These are phyloP conservation scores for Ashbya aceris DNA, from an alignment of 1,139 yeast species.

Conservation along the genomic window DNA sequence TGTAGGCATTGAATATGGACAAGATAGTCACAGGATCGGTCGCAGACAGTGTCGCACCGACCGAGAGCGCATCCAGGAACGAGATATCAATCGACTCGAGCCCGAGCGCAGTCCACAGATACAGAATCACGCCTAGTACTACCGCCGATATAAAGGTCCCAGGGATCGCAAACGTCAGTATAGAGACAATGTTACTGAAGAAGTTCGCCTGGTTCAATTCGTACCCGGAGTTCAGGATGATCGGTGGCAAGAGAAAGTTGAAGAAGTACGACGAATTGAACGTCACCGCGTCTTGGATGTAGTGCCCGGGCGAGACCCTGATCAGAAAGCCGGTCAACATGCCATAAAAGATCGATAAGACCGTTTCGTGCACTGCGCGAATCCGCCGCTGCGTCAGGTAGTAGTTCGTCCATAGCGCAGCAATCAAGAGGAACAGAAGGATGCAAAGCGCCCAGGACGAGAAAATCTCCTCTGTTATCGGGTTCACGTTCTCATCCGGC, in stretches of 20 bases:
- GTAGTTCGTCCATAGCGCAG: constrained; percentile 92
- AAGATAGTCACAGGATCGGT: constrained; percentile 97
- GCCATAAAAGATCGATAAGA: constrained; percentile 88
- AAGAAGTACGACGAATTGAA: constrained; percentile 92
- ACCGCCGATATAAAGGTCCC: constrained; percentile 91
- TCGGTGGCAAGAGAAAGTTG: constrained; percentile 90
- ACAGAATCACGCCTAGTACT: constrained; percentile 77
- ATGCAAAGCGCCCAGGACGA: constrained; percentile 96
- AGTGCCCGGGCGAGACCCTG: constrained; percentile 88
- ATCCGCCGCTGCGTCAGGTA: constrained; percentile 85
- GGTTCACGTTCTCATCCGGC: constrained; percentile 52
- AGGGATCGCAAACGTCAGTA: constrained; percentile 89
- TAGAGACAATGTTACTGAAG: constrained; percentile 84
- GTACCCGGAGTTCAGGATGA: constrained; percentile 90
- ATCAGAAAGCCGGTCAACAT: constrained; percentile 91
- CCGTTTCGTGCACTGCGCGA: constrained; percentile 94
- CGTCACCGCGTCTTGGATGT: constrained; percentile 92
- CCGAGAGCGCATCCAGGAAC: constrained; percentile 91
- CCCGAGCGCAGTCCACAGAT: constrained; percentile 86
- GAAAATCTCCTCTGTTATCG: constrained; percentile 92
- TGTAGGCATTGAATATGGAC: constrained; percentile 92
- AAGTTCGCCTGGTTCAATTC: constrained; percentile 93
- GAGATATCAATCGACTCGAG: constrained; percentile 80
- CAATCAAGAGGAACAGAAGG: constrained; percentile 64
- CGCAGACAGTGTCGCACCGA: constrained; percentile 95